Conservation (phyloP, 805 yeast genomes). For the Candida alai region DNA sequence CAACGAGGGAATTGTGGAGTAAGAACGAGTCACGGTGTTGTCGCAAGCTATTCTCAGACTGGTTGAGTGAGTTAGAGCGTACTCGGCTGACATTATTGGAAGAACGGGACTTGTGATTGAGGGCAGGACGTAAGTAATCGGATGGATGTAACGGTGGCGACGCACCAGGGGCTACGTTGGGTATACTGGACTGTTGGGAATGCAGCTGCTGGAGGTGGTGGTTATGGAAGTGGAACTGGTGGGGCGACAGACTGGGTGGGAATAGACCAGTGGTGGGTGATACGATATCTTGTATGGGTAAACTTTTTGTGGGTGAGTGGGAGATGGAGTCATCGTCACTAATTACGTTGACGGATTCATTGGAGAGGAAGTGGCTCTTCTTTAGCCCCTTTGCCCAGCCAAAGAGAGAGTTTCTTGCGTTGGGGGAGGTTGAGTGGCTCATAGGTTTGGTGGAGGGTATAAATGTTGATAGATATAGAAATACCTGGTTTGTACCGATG, state of each 20-base stretch:
- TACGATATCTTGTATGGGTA: constrained; percentile 3
- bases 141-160: constrained; percentile 11
- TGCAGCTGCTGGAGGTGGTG: constrained; percentile 5
- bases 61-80: constrained; percentile 34
- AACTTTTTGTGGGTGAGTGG: constrained; percentile 6
- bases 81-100: constrained; percentile 42
- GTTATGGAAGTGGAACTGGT: neutral
- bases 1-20: constrained; percentile 40
- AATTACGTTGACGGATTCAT: constrained; percentile 37
- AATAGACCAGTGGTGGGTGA: constrained; percentile 3
- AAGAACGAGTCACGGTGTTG: constrained; percentile 51
- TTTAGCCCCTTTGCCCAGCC: constrained; percentile 46
- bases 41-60: constrained; percentile 29
- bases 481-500: too few relatives aligned
- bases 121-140: constrained; percentile 41
- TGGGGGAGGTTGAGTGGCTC: constrained; percentile 38
- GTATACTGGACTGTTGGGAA: constrained; percentile 1
- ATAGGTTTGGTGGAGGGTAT: constrained; percentile 12
- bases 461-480: constrained; percentile 5
- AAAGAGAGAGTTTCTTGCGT: constrained; percentile 35
- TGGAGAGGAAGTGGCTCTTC: constrained; percentile 31
- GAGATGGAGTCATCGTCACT: constrained; percentile 13
- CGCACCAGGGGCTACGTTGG: constrained; percentile 7
- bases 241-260: constrained; percentile 5
- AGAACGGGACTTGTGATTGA: constrained; percentile 49